Conservation (phyloP, 495 filamentous ascomycete genomes). For the Neurospora pannonica region DNA sequence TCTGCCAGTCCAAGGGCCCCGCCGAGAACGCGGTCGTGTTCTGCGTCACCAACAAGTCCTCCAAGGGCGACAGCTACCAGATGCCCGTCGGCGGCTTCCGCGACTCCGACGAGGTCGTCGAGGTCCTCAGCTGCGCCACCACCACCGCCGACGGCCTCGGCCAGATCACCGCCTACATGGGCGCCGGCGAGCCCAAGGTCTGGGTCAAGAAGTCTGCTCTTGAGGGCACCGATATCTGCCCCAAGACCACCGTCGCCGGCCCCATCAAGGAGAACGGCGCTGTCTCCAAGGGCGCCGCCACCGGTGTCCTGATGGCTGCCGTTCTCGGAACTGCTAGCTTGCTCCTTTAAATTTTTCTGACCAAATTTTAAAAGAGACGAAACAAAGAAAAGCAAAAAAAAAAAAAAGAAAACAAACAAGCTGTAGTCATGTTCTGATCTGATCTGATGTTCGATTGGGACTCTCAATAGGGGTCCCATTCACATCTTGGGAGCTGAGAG, state of each 20-base stretch:
- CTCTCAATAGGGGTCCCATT: background rate
- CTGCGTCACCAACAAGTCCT: slow-evolving; percentile 25
- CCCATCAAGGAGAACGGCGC: background rate
- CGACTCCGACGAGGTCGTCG: slow-evolving; percentile 17
- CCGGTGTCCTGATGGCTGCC: slow-evolving; percentile 9
- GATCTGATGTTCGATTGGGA: background rate
- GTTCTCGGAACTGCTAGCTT: slow-evolving; percentile 9
- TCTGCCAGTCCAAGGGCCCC: slow-evolving; percentile 60
- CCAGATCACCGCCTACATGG: slow-evolving; percentile 14
- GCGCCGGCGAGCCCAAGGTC: slow-evolving; percentile 18
- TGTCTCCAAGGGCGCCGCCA: slow-evolving; percentile 2
- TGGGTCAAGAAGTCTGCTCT: slow-evolving; percentile 8
- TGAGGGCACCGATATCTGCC: slow-evolving; percentile 16
- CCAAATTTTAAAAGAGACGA: background rate
- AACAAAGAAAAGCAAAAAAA: background rate
- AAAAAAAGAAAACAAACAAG: background rate
- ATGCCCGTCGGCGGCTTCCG: slow-evolving; percentile 17
- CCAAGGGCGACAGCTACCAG: slow-evolving; percentile 16
- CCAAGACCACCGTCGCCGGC: slow-evolving; percentile 6
- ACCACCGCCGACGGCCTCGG: slow-evolving; percentile 15
- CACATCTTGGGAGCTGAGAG: background rate
- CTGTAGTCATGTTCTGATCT: background rate
- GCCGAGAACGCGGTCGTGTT: slow-evolving; percentile 37
- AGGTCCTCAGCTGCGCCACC: slow-evolving; percentile 17
- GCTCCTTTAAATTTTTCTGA: slow-evolving; percentile 6